Percentiles rank a stretch among this genome's conserved stretches.
These are phyloP conservation scores for Umbelopsis sp. DNA, from an alignment of 192 early-diverging fungal genomes.

Conservation along the genomic window DNA sequence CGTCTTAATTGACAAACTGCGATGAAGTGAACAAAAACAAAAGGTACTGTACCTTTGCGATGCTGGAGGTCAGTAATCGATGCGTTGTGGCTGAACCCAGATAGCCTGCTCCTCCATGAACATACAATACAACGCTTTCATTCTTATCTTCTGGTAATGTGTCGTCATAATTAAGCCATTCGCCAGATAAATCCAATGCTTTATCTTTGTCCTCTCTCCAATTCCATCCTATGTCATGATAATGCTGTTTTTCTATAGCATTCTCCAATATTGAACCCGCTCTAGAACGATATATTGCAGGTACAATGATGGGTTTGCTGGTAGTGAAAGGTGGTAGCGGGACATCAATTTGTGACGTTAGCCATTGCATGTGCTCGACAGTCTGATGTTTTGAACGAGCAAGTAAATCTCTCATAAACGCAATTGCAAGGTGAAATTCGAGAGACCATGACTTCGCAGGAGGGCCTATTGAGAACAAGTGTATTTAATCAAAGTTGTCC, in stretches of 20 bases:
- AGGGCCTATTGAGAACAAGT: conserved; percentile 28
- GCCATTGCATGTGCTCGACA: conserved; percentile 36
- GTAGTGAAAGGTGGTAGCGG: conserved; percentile 14
- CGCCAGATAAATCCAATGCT: conserved; percentile 25
- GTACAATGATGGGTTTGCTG: conserved; percentile 13
- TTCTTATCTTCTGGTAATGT: background rate
- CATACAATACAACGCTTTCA: conserved; percentile 61
- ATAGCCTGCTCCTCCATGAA: conserved; percentile 78
- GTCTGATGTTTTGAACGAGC: conserved; percentile 25
- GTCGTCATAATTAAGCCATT: conserved; percentile 39
- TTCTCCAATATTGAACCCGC: conserved; percentile 35
- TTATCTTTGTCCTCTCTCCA: conserved; percentile 38
- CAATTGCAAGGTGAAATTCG: conserved; percentile 34
- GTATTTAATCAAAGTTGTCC: background rate
- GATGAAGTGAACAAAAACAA: background rate
- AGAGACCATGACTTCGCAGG: conserved; percentile 44
- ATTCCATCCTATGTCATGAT: conserved; percentile 36
- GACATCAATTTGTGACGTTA: conserved; percentile 25
- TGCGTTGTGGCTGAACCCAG: conserved; percentile 36
- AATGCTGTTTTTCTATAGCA: conserved; percentile 30
- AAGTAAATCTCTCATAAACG: conserved; percentile 31
- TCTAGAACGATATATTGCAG: conserved; percentile 29
- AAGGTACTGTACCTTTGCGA: conserved; percentile 46
- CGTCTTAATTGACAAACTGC: background rate
- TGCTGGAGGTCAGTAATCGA: conserved; percentile 39